These are phyloP conservation scores for Anaeramoeba flamelloides DNA, from an alignment of 78 protist species.

Conservation along the genomic window DNA sequence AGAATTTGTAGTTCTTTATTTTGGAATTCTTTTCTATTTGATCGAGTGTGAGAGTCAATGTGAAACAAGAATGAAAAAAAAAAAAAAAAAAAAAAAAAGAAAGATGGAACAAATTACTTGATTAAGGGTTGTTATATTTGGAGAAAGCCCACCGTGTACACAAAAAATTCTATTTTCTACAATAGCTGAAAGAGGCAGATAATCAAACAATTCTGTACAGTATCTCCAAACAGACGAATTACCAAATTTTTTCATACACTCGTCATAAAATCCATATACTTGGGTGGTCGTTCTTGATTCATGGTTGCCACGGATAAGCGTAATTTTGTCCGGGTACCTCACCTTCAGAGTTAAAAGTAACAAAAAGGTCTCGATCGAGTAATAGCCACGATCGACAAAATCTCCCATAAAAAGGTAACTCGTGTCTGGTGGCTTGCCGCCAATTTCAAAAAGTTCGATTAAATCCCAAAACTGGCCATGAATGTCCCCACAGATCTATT, in stretches of 20 bases:
- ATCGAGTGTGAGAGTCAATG: too few relatives aligned
- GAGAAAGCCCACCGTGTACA: conserved; percentile 87
- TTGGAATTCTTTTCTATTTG: too few relatives aligned
- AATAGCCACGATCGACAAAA: not conserved
- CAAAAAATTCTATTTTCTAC: conserved; percentile 75
- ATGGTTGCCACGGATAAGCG: conserved; percentile 83
- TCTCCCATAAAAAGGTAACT: conserved; percentile 71
- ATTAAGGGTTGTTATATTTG: conserved; percentile 60
- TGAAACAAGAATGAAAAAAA: too few relatives aligned
- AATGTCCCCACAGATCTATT: conserved; percentile 13
- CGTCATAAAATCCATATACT: conserved; percentile 90
- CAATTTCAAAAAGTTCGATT: conserved; percentile 72
- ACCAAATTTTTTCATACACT: conserved; percentile 74
- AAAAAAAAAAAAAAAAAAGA: too few relatives aligned
- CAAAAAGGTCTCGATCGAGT: too few relatives aligned
- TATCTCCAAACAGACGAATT: conserved; percentile 69
- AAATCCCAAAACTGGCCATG: conserved; percentile 77
- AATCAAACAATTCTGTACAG: conserved; percentile 76
- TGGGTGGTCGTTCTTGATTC: conserved; percentile 83
- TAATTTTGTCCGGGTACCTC: conserved; percentile 50
- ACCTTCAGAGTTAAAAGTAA: conserved; percentile 38
- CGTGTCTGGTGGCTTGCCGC: conserved; percentile 75
- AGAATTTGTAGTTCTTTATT: too few relatives aligned
- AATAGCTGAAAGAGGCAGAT: conserved; percentile 67
- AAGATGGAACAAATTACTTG: too few relatives aligned